Evolutionary conservation across 345 rosid genomes (phyloP), one percentile per base, ranked within the genome.

Genomic region (Syzygium jambos): DNA sequence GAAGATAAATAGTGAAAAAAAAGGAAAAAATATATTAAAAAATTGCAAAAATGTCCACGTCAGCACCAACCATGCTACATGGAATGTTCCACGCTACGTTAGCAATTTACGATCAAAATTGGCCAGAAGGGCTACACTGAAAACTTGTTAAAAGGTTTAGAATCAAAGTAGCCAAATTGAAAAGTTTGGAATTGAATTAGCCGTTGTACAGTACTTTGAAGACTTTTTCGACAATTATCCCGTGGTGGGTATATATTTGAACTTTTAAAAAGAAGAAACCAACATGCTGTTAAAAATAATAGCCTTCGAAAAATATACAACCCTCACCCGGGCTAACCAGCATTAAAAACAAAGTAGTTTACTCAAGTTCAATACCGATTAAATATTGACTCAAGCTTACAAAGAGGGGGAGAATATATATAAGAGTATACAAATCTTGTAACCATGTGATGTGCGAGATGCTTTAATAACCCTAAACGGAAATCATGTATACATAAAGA

Each of bases 161-260:
- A 7, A 61, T 0, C 6, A n/a, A n/a, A 61, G 12, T 61, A 61
- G 19, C 16, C n/a, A n/a, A 61, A 61, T 12, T 61, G 9, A n/a
- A 61, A 61, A 61, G 0, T 61, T 61, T 61, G n/a, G 29, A 4
- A 12, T 6, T n/a, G 2, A 61, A 61, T 61, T 61, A 2, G 1
- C 2, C 0, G 0, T 1, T 61, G 7, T n/a, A n/a, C 0, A 1
- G n/a, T 61, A n/a, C 3, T 4, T n/a, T n/a, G n/a, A n/a, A 12
- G 34, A 61, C 8, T 61, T n/a, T 12, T 13, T 61, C 1, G 4
- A 61, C 2, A 12, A 61, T 13, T 61, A 5, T n/a, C 73, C 19
- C 3, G 0, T 6, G 73, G 34, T 61, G 73, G 9, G 34, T 27
- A 61, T 61, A n/a, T 27, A 61, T 13, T 61, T 61, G 30, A n/a